phyloP scores from a whole-genome alignment of 2,329 filamentous ascomycete genomes.

The Waltergamsia citrina region DNA sequence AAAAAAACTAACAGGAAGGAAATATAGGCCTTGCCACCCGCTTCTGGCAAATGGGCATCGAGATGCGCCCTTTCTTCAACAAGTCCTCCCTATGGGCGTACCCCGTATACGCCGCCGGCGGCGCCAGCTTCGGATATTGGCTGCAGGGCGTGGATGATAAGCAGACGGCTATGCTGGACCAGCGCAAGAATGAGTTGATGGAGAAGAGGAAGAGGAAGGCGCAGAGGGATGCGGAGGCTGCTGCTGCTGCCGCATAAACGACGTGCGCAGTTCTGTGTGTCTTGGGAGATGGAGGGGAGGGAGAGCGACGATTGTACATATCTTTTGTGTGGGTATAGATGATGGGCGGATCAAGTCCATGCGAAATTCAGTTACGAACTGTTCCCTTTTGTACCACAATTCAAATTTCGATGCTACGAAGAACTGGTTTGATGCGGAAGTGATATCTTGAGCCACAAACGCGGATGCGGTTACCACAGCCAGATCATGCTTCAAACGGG shows the following conservation, averaged over 20 bases:
- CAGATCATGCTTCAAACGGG: too few relatives aligned
- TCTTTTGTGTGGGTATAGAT: slow-evolving; percentile 3
- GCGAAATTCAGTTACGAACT: neutral
- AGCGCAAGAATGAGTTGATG: slow-evolving; percentile 71
- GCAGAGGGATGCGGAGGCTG: slow-evolving; percentile 26
- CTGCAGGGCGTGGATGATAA: slow-evolving; percentile 79
- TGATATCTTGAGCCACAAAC: too few relatives aligned
- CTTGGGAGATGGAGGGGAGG: slow-evolving; percentile 4
- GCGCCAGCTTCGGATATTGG: slow-evolving; percentile 95
- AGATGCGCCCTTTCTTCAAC: slow-evolving; percentile 94
- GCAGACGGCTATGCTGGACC: slow-evolving; percentile 66
- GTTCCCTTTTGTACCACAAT: slow-evolving; percentile 10
- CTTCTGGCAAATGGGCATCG: slow-evolving; percentile 94
- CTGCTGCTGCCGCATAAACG: slow-evolving; percentile 18
- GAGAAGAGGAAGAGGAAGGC: slow-evolving; percentile 76
- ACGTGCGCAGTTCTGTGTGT: slow-evolving; percentile 3
- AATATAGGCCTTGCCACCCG: slow-evolving; percentile 74
- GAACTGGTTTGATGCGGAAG: neutral
- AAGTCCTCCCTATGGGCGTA: slow-evolving; percentile 81
- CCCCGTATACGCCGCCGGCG: slow-evolving; percentile 76
- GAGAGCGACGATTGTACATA: slow-evolving; percentile 1
- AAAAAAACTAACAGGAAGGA: neutral
- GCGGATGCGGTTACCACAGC: too few relatives aligned
- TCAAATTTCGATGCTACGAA: neutral
- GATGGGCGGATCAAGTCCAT: slow-evolving; percentile 1